Conservation (phyloP, 768 basidiomycete genomes). For the Imleria badia region DNA sequence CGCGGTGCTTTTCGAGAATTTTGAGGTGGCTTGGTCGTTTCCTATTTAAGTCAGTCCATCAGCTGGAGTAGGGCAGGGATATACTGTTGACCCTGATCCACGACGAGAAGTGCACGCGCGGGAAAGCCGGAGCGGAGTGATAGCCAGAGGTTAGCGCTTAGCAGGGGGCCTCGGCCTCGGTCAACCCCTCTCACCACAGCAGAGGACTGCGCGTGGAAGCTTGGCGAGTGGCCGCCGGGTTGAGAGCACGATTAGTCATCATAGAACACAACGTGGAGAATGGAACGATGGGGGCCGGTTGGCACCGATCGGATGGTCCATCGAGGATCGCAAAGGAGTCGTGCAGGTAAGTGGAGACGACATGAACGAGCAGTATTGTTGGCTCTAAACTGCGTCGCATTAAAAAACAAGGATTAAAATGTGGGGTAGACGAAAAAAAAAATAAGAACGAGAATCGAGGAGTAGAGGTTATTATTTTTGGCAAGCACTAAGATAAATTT, state of each 20-base stretch:
- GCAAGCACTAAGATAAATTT: conserved; percentile 23
- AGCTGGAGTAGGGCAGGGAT: conserved; percentile 12
- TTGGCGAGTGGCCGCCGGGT: conserved; percentile 23
- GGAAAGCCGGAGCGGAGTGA: conserved; percentile 25
- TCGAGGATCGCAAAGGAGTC: background rate
- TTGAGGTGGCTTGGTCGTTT: conserved; percentile 8
- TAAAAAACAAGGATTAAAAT: conserved; percentile 23
- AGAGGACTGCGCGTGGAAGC: conserved; percentile 24
- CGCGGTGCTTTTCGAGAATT: conserved; percentile 33
- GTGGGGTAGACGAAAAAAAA: conserved; percentile 24
- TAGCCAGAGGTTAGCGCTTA: background rate
- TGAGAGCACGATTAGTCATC: conserved; percentile 22
- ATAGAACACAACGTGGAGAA: conserved; percentile 13
- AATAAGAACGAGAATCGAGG: conserved; percentile 19
- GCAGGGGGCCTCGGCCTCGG: background rate
- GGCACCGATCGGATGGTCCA: background rate
- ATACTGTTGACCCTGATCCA: conserved; percentile 31
- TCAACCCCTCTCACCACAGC: conserved; percentile 2
- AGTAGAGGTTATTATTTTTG: conserved; percentile 34
- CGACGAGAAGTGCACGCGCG: conserved; percentile 24
- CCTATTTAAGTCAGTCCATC: conserved; percentile 13
- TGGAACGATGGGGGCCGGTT: conserved; percentile 6
- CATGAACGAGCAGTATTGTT: background rate
- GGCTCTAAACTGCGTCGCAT: background rate
- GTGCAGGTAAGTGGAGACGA: background rate